phyloP scores from a whole-genome alignment of 495 filamentous ascomycete genomes.

The Cercophora newfieldiana region DNA sequence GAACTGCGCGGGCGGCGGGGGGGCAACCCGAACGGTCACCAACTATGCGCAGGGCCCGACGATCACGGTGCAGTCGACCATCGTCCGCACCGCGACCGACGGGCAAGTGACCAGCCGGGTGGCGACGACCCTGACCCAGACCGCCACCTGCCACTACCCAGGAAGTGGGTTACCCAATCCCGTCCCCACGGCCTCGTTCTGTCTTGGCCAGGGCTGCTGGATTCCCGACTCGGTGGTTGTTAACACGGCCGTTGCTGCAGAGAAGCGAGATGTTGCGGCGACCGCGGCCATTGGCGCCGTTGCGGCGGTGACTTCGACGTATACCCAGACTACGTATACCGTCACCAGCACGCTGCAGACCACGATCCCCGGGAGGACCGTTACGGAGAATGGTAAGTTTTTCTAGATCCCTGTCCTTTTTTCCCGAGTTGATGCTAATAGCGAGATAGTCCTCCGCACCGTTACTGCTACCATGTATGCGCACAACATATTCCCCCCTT shows the following conservation, averaged over 20 bases:
- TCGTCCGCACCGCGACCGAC: conserved; percentile 42
- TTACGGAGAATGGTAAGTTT: conserved; percentile 39
- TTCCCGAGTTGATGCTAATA: conserved; percentile 15
- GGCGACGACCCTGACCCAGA: conserved; percentile 36
- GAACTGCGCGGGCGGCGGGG: conserved; percentile 29
- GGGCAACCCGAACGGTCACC: conserved; percentile 42
- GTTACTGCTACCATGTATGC: conserved; percentile 46
- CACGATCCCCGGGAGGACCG: conserved; percentile 35
- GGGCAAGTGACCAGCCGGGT: conserved; percentile 36
- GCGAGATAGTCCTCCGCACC: conserved; percentile 34
- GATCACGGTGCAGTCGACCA: conserved; percentile 30
- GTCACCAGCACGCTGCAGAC: conserved; percentile 41
- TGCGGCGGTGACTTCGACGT: conserved; percentile 39
- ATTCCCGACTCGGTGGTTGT: background rate
- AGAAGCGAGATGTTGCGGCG: conserved; percentile 25
- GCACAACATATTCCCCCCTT: background rate
- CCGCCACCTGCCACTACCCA: conserved; percentile 39
- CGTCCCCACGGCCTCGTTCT: background rate
- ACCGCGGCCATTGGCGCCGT: conserved; percentile 28
- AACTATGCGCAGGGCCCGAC: conserved; percentile 36
- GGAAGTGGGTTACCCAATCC: conserved; percentile 20
- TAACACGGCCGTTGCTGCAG: conserved; percentile 16
- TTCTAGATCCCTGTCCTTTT: background rate
- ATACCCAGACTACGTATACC: conserved; percentile 45
- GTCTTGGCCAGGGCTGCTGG: conserved; percentile 4